Evolutionary conservation across 176 grass and related monocot species (phyloP), one percentile per base, ranked within the genome.

Genomic region (Alloteropsis semialata): DNA sequence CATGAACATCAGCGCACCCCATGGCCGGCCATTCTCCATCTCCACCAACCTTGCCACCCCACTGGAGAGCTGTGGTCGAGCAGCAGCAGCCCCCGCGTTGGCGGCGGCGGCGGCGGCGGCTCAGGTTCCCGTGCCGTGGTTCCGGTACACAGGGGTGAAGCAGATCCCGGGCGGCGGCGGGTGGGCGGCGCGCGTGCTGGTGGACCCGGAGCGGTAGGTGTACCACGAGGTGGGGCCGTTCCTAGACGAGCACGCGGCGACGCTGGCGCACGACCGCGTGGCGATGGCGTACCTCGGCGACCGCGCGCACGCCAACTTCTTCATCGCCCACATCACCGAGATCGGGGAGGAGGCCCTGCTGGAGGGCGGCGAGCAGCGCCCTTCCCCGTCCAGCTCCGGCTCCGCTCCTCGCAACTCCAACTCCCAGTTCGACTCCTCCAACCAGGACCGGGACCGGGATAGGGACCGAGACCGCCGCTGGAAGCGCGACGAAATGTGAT

Each of bases 181-280:
- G 46, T 85, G 62, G 71, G 29, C 49, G 54, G 82, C 88, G 11
- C 64, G 29, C 71, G 77, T 85, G 10, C 1, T 38, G 6, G 88
- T 56, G 7, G 82, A 85, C 71, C 75, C 59, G 17, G 58, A 45
- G 44, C 1, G 16, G 9, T 2, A 3, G 28, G 0, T 0, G 3
- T 2, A 0, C 45, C 83, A 44, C 78, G 0, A 2, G 5, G 22
- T 90, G 33, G 84, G 80, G 3, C 21, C 50, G 30, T 90, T 87
- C 84, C 5, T 16, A 9, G 41, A 72, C 29, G 10, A 22, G 51
- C 79, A 80, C 61, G 61, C 43, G 67, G 84, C 89, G 24, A 75
- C 75, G 80, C 79, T 90, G 27, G 89, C 84, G 60, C 69, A 87
- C 59, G 88, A 90, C 75, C 84, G 88, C 33, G 33, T 75, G 28